Evolutionary conservation across 495 filamentous ascomycete genomes (phyloP).

Genomic region (Podospora bellae-mahoneyi): DNA sequence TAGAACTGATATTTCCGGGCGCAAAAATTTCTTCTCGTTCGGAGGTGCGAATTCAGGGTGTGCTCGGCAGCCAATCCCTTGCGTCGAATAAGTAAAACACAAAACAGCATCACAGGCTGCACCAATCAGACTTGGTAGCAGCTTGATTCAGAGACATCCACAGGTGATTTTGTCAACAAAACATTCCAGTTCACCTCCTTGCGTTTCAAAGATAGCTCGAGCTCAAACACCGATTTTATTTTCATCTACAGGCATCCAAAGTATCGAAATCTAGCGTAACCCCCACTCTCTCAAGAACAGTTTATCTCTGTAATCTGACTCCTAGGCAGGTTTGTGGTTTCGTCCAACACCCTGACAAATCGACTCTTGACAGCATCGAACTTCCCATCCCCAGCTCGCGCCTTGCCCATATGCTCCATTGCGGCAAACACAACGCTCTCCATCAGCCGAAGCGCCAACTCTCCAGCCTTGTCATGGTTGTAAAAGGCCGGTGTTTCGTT

Average conservation of each 20-base stretch:
- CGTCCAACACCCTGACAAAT: slow-evolving; percentile 40
- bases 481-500: slow-evolving; percentile 81
- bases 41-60: not conserved
- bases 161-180: not conserved
- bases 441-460: slow-evolving; percentile 62
- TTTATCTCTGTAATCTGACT: slow-evolving; percentile 26
- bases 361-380: slow-evolving; percentile 19
- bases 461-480: slow-evolving; percentile 63
- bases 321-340: slow-evolving; percentile 24
- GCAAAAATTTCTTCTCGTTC: not conserved
- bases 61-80: not conserved
- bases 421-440: slow-evolving; percentile 58
- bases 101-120: not conserved
- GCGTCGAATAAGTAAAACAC: not conserved
- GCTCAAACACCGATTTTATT: not conserved
- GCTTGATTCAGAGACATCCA: not conserved
- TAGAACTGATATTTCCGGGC: no score
- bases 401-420: slow-evolving; percentile 46
- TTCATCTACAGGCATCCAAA: not conserved
- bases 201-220: no score
- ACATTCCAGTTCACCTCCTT: not conserved
- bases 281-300: not conserved
- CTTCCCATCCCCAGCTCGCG: slow-evolving; percentile 14
- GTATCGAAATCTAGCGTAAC: no score
- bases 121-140: not conserved